phyloP scores from a whole-genome alignment of 2,329 filamentous ascomycete genomes.

The Fusarium sp. region DNA sequence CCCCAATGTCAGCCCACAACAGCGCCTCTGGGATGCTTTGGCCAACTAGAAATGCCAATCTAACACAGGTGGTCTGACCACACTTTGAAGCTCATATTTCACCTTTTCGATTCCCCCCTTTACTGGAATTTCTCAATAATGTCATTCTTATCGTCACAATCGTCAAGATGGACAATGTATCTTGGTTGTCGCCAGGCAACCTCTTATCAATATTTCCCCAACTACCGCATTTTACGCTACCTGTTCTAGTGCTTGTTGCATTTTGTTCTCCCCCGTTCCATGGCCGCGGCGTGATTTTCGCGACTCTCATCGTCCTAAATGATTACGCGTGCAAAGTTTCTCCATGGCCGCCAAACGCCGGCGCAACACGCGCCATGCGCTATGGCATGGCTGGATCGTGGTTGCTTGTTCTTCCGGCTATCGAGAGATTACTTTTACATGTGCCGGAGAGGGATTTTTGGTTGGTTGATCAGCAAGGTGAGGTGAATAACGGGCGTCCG shows the following conservation, averaged over 20 bases:
- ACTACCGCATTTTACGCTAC: constrained; percentile 1
- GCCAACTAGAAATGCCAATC: neutral
- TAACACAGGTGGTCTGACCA: neutral
- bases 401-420: constrained; percentile 21
- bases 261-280: constrained; percentile 14
- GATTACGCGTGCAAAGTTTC: constrained; percentile 16
- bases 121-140: no score
- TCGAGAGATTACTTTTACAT: constrained; percentile 21
- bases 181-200: neutral
- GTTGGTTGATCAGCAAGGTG: constrained; percentile 11
- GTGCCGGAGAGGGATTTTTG: constrained; percentile 20
- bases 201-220: neutral
- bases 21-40: neutral
- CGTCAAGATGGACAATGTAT: neutral
- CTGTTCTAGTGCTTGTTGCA: neutral
- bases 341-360: constrained; percentile 18
- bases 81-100: neutral
- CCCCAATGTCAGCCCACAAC: neutral
- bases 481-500: neutral
- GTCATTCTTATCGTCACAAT: neutral
- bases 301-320: constrained; percentile 4
- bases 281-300: constrained; percentile 11
- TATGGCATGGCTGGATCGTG: constrained; percentile 27
- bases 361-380: constrained; percentile 17
- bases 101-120: neutral